phyloP scores from a whole-genome alignment of 257 asterid species.

The Scutellaria baicalensis region DNA sequence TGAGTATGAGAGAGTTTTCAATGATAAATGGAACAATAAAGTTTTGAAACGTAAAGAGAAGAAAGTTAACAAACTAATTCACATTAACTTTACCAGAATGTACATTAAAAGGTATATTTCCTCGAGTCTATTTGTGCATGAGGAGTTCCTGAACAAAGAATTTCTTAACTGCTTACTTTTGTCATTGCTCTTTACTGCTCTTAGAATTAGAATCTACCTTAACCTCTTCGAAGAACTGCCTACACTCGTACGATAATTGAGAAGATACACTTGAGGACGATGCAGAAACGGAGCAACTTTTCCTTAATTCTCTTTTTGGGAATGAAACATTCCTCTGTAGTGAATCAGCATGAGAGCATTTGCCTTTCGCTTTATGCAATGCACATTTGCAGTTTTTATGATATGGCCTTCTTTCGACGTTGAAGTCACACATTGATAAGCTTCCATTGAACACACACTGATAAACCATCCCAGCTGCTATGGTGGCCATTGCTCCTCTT shows the following conservation, averaged over 20 bases:
- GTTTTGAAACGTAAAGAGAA: not conserved
- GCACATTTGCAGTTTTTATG: constrained; percentile 31
- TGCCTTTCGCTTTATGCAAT: constrained; percentile 18
- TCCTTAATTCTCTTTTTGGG: constrained; percentile 7
- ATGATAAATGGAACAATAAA: not conserved
- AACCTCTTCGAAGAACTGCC: no score
- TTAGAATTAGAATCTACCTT: no score
- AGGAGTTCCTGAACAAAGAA: not conserved
- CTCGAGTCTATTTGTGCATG: not conserved
- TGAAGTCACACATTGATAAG: constrained; percentile 22
- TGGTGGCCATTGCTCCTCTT: constrained; percentile 20
- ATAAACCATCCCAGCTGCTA: constrained; percentile 21
- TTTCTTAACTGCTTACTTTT: not conserved
- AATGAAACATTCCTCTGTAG: constrained; percentile 14
- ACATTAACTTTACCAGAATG: not conserved
- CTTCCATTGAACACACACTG: constrained; percentile 25
- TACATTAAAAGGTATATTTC: not conserved
- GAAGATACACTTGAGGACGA: constrained; percentile 12
- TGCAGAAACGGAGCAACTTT: not conserved
- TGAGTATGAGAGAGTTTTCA: no score
- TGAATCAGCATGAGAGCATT: constrained; percentile 10
- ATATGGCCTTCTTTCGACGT: constrained; percentile 32
- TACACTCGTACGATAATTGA: not conserved
- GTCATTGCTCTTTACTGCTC: not conserved
- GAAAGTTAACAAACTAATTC: not conserved